Base-by-base conservation (phyloP, 345 rosid species). In the Populus deltoides region DNA sequence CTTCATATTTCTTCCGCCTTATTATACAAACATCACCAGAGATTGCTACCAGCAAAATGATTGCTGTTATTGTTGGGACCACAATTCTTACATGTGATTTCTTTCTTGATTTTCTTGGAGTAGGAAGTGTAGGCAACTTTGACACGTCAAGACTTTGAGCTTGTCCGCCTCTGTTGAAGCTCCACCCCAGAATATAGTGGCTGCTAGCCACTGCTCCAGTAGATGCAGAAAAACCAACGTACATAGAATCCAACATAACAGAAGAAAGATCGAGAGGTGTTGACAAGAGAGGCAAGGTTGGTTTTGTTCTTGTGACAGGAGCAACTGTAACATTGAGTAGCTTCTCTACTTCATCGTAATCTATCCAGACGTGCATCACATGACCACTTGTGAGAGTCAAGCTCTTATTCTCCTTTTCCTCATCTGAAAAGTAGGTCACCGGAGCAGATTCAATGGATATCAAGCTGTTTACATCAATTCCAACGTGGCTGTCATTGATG, bases 141-240 rank as follows among this genome's bases (percentile, higher is more conserved):
- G 77, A 43, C 9, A 24, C 7, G 35, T 63, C 70, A 8, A 75
- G 70, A 65, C 59, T 29, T 62, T 41, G 59, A 24, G 61, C 61
- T 41, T 22, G 57, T 20, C 77, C 77, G 45, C 77, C 43, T 65
- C 8, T 65, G 77, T 74, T 73, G 59, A 72, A 79, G 81, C 81
- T 79, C 81, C 81, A 73, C 6, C 81, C 81, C 16, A 79, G 68
- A 35, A 79, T 73, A 57, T 79, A 79, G 1, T 79, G 77, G 63
- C 53, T 15, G 73, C 73, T 79, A 18, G 77, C 67, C 49, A 53
- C 27, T 10, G 72, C 11, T 24, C 77, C 81, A 1, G 81, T 79
- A 18, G 73, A 66, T 15, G 81, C 22, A 72, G 81, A 79, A 45
- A 79, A 79, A 51, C 81, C 77, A 73, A 73, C 68, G 31, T 66